These are phyloP conservation scores for Lathyrus oleraceus DNA, from an alignment of 306 rosid species.

Conservation along the genomic window DNA sequence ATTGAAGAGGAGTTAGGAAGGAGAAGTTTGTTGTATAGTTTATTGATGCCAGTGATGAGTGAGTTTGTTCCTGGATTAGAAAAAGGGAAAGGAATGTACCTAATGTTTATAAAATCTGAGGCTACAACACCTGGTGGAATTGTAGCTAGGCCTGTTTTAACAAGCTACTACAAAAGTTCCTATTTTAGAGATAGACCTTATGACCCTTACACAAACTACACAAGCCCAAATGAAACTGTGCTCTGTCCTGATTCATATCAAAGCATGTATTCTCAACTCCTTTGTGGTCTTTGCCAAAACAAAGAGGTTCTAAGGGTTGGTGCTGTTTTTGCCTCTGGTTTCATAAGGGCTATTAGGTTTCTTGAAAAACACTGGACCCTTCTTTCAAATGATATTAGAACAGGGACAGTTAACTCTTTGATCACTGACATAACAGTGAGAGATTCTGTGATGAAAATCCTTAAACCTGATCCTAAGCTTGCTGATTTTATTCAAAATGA, in stretches of 20 bases:
- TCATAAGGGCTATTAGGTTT: slow-evolving; percentile 85
- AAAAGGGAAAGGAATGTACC: slow-evolving; percentile 97
- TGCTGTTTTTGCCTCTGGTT: slow-evolving; percentile 96
- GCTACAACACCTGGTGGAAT: slow-evolving; percentile 87
- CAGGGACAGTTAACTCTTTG: slow-evolving; percentile 55
- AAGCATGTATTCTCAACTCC: slow-evolving; percentile 90
- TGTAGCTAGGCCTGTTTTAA: slow-evolving; percentile 88
- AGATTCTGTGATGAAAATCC: slow-evolving; percentile 57
- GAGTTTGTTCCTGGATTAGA: slow-evolving; percentile 68
- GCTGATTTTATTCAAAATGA: slow-evolving; percentile 62
- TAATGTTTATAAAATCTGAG: slow-evolving; percentile 90
- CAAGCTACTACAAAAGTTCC: slow-evolving; percentile 89
- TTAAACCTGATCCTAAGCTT: slow-evolving; percentile 65
- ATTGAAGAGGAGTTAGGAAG: slow-evolving; percentile 81
- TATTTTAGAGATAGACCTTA: slow-evolving; percentile 73
- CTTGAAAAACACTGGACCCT: slow-evolving; percentile 75
- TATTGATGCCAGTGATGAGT: slow-evolving; percentile 95
- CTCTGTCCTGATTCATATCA: slow-evolving; percentile 93
- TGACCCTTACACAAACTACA: slow-evolving; percentile 96
- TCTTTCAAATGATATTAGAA: slow-evolving; percentile 68
- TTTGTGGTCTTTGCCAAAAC: slow-evolving; percentile 83
- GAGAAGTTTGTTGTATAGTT: slow-evolving; percentile 72
- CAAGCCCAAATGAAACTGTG: slow-evolving; percentile 89
- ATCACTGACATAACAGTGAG: slow-evolving; percentile 61
- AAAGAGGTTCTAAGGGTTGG: slow-evolving; percentile 81